Conservation (phyloP, 2,329 filamentous ascomycete species). For the Mycosphaerella sp. region DNA sequence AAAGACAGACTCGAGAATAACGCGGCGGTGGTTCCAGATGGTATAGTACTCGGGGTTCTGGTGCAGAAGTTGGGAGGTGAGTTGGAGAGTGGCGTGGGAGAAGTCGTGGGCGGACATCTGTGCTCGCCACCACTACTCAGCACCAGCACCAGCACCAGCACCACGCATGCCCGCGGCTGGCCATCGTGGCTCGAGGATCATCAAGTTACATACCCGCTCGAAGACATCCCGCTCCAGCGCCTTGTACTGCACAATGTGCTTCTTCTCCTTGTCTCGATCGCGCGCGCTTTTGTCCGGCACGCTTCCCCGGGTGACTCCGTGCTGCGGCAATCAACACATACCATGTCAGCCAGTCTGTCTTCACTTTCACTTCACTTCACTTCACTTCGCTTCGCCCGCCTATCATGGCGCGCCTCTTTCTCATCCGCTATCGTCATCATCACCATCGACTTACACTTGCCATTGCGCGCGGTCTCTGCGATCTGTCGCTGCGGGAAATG, state of each 20-base stretch:
- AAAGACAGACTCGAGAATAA: constrained; percentile 60
- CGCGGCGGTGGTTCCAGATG: constrained; percentile 81
- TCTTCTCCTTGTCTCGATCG: constrained; percentile 63
- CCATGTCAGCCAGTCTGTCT: constrained; percentile 14
- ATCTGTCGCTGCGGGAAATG: background rate
- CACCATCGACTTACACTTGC: constrained; percentile 15
- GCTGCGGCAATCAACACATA: constrained; percentile 48
- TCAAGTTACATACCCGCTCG: constrained; percentile 55
- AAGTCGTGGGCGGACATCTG: constrained; percentile 45
- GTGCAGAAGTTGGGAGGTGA: constrained; percentile 65
- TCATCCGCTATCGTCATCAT: background rate
- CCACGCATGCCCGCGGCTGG: too few relatives aligned
- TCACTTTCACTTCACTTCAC: constrained; percentile 15
- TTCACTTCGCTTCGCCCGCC: background rate
- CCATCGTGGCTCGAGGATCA: too few relatives aligned
- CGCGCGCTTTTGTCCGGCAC: constrained; percentile 58
- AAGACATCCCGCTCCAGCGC: constrained; percentile 63
- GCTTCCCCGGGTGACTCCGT: constrained; percentile 68
- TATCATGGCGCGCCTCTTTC: background rate
- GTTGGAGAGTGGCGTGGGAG: constrained; percentile 54
- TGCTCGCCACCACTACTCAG: constrained; percentile 18
- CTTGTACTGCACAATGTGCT: constrained; percentile 71
- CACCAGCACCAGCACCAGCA: too few relatives aligned
- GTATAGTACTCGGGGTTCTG: constrained; percentile 87
- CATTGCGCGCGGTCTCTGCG: constrained; percentile 5